Conservation (phyloP, 2,329 filamentous ascomycete genomes). For the Phyllosticta paracitricarpa region DNA sequence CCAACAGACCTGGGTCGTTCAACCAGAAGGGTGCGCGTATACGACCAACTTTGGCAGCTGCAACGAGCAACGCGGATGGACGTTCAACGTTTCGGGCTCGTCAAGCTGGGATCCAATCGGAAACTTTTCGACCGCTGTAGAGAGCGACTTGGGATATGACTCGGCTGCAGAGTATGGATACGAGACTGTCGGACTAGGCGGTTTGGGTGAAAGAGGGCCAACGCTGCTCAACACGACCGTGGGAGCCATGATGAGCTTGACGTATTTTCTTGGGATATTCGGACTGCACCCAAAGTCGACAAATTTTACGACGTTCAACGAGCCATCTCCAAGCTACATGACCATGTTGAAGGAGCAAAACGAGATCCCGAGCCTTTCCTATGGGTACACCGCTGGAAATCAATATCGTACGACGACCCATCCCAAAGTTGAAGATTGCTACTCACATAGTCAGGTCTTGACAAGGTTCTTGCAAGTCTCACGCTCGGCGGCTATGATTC, state of each 20-base stretch:
- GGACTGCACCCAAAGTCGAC: slow-evolving; percentile 27
- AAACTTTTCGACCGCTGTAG: slow-evolving; percentile 19
- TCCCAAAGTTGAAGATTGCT: not conserved
- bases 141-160: slow-evolving; percentile 19
- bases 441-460: slow-evolving; percentile 9
- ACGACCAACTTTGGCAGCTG: slow-evolving; percentile 18
- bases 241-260: slow-evolving; percentile 23
- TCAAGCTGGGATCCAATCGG: slow-evolving; percentile 24
- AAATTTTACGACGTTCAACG: slow-evolving; percentile 30
- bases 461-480: slow-evolving; percentile 23
- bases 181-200: slow-evolving; percentile 24
- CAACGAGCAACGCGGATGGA: slow-evolving; percentile 18
- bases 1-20: slow-evolving; percentile 25
- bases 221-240: slow-evolving; percentile 26
- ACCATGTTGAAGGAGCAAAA: slow-evolving; percentile 19
- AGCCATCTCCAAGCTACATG: slow-evolving; percentile 24
- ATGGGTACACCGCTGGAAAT: slow-evolving; percentile 33
- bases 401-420: slow-evolving; percentile 14
- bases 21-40: slow-evolving; percentile 24
- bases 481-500: slow-evolving; percentile 32
- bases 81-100: slow-evolving; percentile 23
- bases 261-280: slow-evolving; percentile 30
- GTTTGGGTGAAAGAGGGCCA: slow-evolving; percentile 18
- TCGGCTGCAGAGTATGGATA: slow-evolving; percentile 26
- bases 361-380: slow-evolving; percentile 27